Evolutionary conservation across 2,329 filamentous ascomycete species (phyloP), one percentile per base, ranked within the genome.

Genomic region (Thermomyces lanuginosus): DNA sequence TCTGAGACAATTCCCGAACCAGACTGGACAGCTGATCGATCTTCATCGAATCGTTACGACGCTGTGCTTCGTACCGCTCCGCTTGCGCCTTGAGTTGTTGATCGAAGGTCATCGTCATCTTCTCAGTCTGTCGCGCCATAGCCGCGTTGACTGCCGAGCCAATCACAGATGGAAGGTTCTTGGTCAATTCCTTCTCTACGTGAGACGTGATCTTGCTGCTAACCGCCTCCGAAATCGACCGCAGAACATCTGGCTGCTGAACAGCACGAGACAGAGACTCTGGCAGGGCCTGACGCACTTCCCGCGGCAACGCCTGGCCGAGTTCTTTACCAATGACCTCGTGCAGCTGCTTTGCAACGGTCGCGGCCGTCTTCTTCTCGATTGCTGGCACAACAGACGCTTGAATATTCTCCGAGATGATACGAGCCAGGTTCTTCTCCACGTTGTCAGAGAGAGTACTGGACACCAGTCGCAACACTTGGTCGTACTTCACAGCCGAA

Each of bases 361-460:
- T 66, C 34, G 71, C 68, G 22, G 69, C 64, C 8, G 79, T 72
- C 21, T 74, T 63, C 27, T 73, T 66, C 21, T 72, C 67, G 30
- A 95, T 60, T 16, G 73, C 63, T 7, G 89, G 86, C 27, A 92
- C 61, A 22, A 93, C 70, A 8, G 72, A 65, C 29, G 72, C 65
- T 34, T 80, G 69, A 37, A 92, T 80, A 48, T 78, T 77, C 24
- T 72, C 66, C 24, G 71, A 69, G 26, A 92, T 74, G 39, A 92
- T 79, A 34, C 72, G 73, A 34, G 72, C 64, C 19, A 93, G 64
- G 12, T 80, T 79, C 42, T 77, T 74, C 50, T 81, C 74, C 13
- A 80, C 69, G 30, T 79, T 79, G 33, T 76, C 72, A 7, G 69
- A 70, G 22, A 81, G 52, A 2, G 75, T 78, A 35, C 61, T 68